phyloP scores from a whole-genome alignment of 495 filamentous ascomycete species.

The Tuber brumale region DNA sequence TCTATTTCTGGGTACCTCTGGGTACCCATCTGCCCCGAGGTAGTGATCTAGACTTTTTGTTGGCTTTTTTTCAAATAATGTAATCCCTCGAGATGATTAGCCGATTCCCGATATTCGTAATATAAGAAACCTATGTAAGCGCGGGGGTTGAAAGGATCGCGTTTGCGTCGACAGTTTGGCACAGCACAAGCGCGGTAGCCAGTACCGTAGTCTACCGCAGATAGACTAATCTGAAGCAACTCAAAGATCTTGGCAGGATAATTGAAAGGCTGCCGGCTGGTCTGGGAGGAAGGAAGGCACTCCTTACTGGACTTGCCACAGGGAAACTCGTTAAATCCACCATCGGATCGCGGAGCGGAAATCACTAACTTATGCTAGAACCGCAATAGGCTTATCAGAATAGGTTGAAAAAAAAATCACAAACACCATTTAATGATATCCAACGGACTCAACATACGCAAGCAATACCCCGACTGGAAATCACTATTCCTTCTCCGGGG shows the following conservation, averaged over 20 bases:
- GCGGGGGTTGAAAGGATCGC: neutral
- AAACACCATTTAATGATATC: too few relatives aligned
- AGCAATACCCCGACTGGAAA: too few relatives aligned
- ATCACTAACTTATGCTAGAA: too few relatives aligned
- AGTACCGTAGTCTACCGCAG: neutral
- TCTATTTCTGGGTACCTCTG: neutral
- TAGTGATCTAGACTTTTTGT: neutral
- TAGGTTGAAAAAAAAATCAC: too few relatives aligned
- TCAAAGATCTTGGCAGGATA: neutral
- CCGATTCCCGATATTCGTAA: neutral
- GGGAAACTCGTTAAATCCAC: too few relatives aligned
- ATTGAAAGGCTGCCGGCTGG: neutral
- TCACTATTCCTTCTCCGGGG: too few relatives aligned
- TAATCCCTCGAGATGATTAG: neutral
- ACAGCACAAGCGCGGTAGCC: neutral
- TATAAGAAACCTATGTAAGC: neutral
- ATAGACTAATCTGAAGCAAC: neutral
- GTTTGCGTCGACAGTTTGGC: neutral
- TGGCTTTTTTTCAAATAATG: neutral
- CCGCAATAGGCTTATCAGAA: too few relatives aligned
- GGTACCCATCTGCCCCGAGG: neutral
- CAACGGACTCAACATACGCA: too few relatives aligned
- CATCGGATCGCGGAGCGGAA: too few relatives aligned
- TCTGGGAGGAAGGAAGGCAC: neutral
- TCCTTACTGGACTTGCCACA: too few relatives aligned